Percentiles rank a stretch among this genome's conserved stretches.
These are phyloP conservation scores for Allomyces macrogynus DNA, from an alignment of 192 early-diverging fungal species.

Conservation along the genomic window DNA sequence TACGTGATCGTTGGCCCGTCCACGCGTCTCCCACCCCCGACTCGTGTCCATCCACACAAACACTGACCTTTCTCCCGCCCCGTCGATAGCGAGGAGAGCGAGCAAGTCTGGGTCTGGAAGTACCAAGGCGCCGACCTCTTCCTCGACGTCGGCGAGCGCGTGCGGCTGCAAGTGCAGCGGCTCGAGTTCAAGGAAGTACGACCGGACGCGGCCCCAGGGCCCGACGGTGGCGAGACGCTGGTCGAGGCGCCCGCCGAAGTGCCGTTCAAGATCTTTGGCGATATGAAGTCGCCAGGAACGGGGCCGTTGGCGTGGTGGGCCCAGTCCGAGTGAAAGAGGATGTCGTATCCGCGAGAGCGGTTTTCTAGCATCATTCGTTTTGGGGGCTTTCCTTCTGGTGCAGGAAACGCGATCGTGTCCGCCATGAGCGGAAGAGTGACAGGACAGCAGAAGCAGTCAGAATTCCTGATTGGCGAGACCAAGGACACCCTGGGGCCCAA, in stretches of 20 bases:
- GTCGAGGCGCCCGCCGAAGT: neutral
- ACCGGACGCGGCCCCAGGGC: neutral
- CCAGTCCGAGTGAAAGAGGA: too few species aligned
- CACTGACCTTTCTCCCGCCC: too few species aligned
- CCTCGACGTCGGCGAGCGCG: constrained; percentile 57
- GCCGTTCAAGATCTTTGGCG: neutral
- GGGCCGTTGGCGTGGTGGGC: neutral
- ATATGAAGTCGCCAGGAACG: neutral
- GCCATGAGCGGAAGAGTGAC: too few species aligned
- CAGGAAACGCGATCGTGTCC: too few species aligned
- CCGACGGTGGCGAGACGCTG: neutral
- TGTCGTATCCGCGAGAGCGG: too few species aligned
- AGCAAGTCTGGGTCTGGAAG: constrained; percentile 73
- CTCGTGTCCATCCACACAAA: too few species aligned
- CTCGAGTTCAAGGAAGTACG: neutral
- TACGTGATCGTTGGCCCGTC: constrained; percentile 13
- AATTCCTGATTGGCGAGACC: too few species aligned
- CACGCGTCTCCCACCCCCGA: neutral
- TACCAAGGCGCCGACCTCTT: constrained; percentile 55
- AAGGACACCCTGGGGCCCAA: too few species aligned
- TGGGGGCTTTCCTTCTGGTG: too few species aligned
- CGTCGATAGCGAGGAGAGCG: constrained; percentile 23
- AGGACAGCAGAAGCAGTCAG: too few species aligned
- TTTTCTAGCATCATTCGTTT: too few species aligned
- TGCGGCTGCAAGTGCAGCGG: constrained; percentile 46